Base-by-base conservation (phyloP, 2,329 filamentous ascomycete species). In the Monosporascus ibericus region DNA sequence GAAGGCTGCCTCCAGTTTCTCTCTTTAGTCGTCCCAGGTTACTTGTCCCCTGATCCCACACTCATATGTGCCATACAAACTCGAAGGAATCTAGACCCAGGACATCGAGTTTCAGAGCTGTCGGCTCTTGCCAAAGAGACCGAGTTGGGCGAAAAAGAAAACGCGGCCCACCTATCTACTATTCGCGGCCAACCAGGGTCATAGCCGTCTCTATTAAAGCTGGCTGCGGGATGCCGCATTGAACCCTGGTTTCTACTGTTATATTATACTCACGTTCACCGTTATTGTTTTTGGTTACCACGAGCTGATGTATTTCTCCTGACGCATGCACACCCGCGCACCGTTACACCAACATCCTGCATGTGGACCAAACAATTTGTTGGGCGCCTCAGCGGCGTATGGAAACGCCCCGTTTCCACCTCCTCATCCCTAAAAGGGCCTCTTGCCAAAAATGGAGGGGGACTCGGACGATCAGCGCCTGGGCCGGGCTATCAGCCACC, bases 291-390 rank as follows among this genome's bases (percentile, higher is more conserved):
- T 24, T 24, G 20, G 20, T 44, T 46, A 24, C 15, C 30, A 17
- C 15, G 42, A 22, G 11, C 14, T 30, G 42, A 46, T 46, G 42
- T 24, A 46, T n/a, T 24, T 9, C 42, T 22, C 42, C 24, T 47
- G 25, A 39, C 49, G 49, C 42, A 46, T 51, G 20, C 6, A 24
- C 38, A 47, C 34, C 42, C 42, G 27, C n/a, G 3, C 22, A 27
- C 14, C 25, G 42, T 27, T 47, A n/a, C 20, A 50, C 27, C 20
- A 3, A n/a, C 42, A 46, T 15, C 36, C 46, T 36, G 37, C 34
- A 65, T 65, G 63, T 62, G 54, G 44, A 53, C 57, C 37, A 65
- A 48, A 49, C 44, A 54, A 34, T 51, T 60, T 20, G 44, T 55
- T 39, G 49, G 55, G 54, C 60, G 58, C 54, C 48, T 63, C 22